phyloP scores from a whole-genome alignment of 495 filamentous ascomycete species.

The Penicillium maclennaniae region DNA sequence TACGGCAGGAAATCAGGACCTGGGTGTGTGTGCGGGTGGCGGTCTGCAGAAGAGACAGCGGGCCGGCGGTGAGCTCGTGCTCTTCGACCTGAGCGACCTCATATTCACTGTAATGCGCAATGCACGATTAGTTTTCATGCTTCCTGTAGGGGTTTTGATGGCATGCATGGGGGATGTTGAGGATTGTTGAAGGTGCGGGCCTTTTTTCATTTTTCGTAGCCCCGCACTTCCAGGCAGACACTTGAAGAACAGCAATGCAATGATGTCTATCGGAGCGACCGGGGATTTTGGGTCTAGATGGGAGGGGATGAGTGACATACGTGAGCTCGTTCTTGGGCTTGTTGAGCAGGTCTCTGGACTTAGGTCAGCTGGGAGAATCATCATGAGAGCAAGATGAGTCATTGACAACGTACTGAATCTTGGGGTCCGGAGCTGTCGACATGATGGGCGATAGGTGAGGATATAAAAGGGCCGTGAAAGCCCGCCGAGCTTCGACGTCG shows the following conservation, averaged over 20 bases:
- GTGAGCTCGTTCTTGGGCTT: slow-evolving; percentile 80
- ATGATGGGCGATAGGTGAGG: slow-evolving; percentile 42
- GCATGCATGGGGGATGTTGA: slow-evolving; percentile 26
- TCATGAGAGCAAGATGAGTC: slow-evolving; percentile 4
- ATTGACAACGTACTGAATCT: slow-evolving; percentile 64
- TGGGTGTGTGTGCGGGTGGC: slow-evolving; percentile 83
- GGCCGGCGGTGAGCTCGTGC: slow-evolving; percentile 82
- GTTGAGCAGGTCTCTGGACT: slow-evolving; percentile 66
- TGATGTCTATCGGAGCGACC: slow-evolving; percentile 3
- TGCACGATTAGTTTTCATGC: slow-evolving; percentile 23
- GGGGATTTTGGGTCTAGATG: slow-evolving; percentile 6
- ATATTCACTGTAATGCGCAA: slow-evolving; percentile 61
- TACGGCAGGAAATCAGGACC: slow-evolving; percentile 85
- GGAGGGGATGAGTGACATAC: slow-evolving; percentile 44
- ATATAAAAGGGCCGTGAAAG: slow-evolving; percentile 28
- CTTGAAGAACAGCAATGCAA: neutral
- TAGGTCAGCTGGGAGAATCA: slow-evolving; percentile 3
- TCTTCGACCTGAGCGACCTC: slow-evolving; percentile 85
- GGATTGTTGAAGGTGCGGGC: slow-evolving; percentile 11
- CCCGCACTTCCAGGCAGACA: slow-evolving; percentile 14
- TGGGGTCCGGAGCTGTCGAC: slow-evolving; percentile 57
- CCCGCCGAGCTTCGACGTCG: slow-evolving; percentile 1
- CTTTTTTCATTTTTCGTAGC: neutral
- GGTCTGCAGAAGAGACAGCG: slow-evolving; percentile 88
- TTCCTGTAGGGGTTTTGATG: slow-evolving; percentile 14